Conservation (phyloP, 805 yeast genomes). For the Kodamaea nitidulidarum region DNA sequence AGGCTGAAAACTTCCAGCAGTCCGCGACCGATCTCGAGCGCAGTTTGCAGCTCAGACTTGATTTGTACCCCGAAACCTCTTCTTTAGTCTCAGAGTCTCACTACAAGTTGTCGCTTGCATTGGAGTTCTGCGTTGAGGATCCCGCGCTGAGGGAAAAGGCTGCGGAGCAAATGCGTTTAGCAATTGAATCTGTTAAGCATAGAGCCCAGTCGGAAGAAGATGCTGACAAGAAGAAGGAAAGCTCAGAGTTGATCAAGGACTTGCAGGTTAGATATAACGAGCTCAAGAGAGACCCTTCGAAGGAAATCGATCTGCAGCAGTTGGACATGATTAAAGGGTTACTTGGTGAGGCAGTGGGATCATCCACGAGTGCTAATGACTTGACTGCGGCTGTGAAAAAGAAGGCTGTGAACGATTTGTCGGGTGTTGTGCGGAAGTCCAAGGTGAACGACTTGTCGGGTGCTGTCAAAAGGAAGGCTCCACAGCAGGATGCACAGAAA, state of each 20-base stretch:
- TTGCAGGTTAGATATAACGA: conserved; percentile 55
- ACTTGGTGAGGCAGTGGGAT: conserved; percentile 42
- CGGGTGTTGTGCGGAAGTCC: conserved; percentile 54
- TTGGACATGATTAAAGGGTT: conserved; percentile 53
- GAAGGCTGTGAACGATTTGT: conserved; percentile 33
- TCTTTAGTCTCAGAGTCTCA: conserved; percentile 71
- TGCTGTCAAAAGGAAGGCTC: conserved; percentile 34
- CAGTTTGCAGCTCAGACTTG: conserved; percentile 51
- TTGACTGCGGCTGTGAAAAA: conserved; percentile 61
- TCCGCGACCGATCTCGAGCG: conserved; percentile 66
- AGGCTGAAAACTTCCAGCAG: conserved; percentile 80
- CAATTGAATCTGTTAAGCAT: conserved; percentile 41
- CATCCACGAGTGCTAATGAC: conserved; percentile 38
- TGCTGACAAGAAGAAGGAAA: conserved; percentile 39
- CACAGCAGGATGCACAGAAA: conserved; percentile 6
- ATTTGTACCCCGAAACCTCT: conserved; percentile 49
- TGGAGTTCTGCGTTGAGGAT: conserved; percentile 64
- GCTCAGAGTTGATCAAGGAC: conserved; percentile 50
- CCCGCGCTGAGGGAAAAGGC: conserved; percentile 46
- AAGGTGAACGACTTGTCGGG: conserved; percentile 18
- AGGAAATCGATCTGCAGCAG: conserved; percentile 47
- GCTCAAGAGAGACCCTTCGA: conserved; percentile 48
- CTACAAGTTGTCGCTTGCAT: conserved; percentile 74
- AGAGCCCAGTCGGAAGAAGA: conserved; percentile 40
- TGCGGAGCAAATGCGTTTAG: conserved; percentile 48